Evolutionary conservation across 345 rosid species (phyloP).

Genomic region (Eucalyptus virginea): DNA sequence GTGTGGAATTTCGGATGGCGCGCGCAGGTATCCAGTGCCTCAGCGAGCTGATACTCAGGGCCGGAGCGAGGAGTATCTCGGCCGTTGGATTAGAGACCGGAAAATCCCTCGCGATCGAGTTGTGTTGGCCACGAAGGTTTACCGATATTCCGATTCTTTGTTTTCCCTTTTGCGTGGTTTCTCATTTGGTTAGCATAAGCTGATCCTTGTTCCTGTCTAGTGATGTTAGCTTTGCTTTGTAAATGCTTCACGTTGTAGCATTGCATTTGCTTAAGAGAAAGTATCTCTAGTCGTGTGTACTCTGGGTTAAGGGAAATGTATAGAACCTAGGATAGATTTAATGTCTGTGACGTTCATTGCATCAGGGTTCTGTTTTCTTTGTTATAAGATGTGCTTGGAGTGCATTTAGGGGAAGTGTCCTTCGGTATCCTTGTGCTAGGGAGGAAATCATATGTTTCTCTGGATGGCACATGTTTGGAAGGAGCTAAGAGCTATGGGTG

Average conservation of each 20-base stretch:
- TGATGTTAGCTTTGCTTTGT: not conserved
- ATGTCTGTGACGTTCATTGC: not conserved
- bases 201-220: not conserved
- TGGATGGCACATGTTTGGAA: not conserved
- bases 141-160: not conserved
- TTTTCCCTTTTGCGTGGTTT: not conserved
- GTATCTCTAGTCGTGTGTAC: not conserved
- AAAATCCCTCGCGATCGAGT: conserved; percentile 36
- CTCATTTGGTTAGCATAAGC: not conserved
- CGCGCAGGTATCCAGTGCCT: conserved; percentile 56
- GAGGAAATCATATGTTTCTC: not conserved
- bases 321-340: not conserved
- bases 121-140: conserved; percentile 46
- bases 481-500: not conserved
- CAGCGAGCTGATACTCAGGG: conserved; percentile 54
- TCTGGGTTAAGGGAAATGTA: not conserved
- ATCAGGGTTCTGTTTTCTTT: not conserved
- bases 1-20: not conserved
- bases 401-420: not conserved
- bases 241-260: not conserved
- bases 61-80: conserved; percentile 52
- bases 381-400: not conserved
- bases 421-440: not conserved
- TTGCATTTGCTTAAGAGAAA: not conserved
- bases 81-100: conserved; percentile 42